Evolutionary conservation across 495 filamentous ascomycete genomes (phyloP).

Genomic region (Copromyces sp.): DNA sequence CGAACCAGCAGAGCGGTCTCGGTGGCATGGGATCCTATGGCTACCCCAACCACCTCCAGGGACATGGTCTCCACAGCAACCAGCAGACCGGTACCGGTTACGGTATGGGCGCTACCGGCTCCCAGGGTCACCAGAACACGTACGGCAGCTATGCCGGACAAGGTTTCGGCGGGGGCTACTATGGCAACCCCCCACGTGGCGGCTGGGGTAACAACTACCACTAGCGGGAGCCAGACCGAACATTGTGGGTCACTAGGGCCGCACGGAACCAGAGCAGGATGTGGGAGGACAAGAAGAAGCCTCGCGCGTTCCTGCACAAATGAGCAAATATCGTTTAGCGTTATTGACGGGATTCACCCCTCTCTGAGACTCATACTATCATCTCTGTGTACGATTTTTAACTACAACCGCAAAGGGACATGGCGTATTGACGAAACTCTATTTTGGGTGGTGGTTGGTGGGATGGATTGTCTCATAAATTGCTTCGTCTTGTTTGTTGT

Average conservation of each 20-base stretch:
- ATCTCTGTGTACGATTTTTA: constrained; percentile 1
- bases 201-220: constrained; percentile 68
- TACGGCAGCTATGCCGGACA: constrained; percentile 48
- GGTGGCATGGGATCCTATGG: constrained; percentile 52
- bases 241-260: background rate
- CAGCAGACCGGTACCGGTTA: constrained; percentile 58
- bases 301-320: background rate
- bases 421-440: background rate
- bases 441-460: background rate
- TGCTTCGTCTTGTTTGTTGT: background rate
- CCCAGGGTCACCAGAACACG: constrained; percentile 54
- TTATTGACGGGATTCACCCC: background rate
- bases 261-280: background rate
- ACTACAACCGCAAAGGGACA: background rate
- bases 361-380: background rate
- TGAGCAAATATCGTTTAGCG: background rate
- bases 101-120: constrained; percentile 55
- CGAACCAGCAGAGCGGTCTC: constrained; percentile 40
- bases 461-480: background rate
- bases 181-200: constrained; percentile 40
- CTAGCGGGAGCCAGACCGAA: constrained; percentile 15
- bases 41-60: constrained; percentile 57
- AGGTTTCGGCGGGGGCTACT: constrained; percentile 41
- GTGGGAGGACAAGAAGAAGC: background rate
- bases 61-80: constrained; percentile 51